These are phyloP conservation scores for Tulasnella sp. DNA, from an alignment of 768 basidiomycete genomes.

Conservation along the genomic window DNA sequence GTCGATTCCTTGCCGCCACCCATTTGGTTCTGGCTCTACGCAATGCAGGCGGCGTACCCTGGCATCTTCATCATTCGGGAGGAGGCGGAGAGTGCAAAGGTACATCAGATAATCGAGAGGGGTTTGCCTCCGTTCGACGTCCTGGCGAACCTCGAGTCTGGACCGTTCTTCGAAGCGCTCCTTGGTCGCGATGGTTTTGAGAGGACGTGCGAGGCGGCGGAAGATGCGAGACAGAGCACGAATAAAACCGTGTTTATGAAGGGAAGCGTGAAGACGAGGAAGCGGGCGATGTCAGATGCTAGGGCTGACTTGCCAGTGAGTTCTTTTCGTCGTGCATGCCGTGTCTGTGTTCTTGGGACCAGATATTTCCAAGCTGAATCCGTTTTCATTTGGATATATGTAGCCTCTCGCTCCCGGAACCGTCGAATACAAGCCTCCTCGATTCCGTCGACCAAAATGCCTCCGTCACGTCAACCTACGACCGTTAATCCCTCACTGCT, in stretches of 20 bases:
- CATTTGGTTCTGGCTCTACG: constrained; percentile 10
- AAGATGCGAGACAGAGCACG: constrained; percentile 3
- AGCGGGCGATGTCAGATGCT: background rate
- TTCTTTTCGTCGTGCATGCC: background rate
- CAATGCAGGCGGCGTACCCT: constrained; percentile 8
- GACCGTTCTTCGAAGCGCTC: constrained; percentile 6
- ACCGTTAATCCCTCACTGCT: too few species aligned
- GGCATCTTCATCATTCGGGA: constrained; percentile 7
- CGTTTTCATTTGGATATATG: too few species aligned
- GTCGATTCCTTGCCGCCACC: background rate
- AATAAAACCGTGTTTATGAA: background rate
- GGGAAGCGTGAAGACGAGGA: background rate
- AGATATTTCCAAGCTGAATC: too few species aligned
- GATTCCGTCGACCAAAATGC: too few species aligned
- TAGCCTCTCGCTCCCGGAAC: too few species aligned
- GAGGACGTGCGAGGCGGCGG: constrained; percentile 1
- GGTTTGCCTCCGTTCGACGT: constrained; percentile 9
- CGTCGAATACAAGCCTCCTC: too few species aligned
- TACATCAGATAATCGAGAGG: background rate
- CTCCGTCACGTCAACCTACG: too few species aligned
- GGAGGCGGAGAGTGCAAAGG: background rate
- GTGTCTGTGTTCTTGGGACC: too few species aligned
- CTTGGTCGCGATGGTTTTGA: background rate
- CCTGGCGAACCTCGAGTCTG: background rate
- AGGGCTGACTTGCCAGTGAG: background rate